Conservation (phyloP, 768 basidiomycete genomes). For the Boletus tomentosulus region DNA sequence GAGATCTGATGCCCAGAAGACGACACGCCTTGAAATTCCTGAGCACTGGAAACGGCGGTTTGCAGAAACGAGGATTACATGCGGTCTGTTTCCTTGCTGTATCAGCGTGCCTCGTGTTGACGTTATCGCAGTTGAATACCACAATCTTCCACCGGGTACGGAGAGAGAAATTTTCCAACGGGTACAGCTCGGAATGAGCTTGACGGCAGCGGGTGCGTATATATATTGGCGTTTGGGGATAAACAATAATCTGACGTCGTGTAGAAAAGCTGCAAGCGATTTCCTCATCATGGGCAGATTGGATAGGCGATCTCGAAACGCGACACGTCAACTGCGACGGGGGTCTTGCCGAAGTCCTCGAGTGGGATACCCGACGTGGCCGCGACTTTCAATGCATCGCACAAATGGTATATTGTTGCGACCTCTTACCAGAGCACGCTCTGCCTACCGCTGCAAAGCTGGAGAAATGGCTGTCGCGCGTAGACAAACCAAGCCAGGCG, state of each 20-base stretch:
- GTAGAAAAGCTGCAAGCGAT: slow-evolving; percentile 80
- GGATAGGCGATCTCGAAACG: slow-evolving; percentile 57
- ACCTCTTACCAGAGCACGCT: slow-evolving; percentile 42
- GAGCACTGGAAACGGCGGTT: slow-evolving; percentile 49
- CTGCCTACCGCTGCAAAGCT: slow-evolving; percentile 54
- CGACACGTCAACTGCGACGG: slow-evolving; percentile 54
- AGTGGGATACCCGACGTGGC: slow-evolving; percentile 67
- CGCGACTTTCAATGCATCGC: slow-evolving; percentile 75
- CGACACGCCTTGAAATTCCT: slow-evolving; percentile 49
- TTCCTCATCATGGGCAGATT: slow-evolving; percentile 63
- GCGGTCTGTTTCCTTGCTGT: slow-evolving; percentile 43
- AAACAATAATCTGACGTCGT: background rate
- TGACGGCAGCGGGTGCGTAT: slow-evolving; percentile 63
- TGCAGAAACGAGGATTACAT: slow-evolving; percentile 55
- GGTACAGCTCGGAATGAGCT: slow-evolving; percentile 73
- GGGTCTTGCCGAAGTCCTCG: slow-evolving; percentile 53
- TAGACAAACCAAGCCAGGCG: slow-evolving; percentile 35
- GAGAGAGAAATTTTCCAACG: slow-evolving; percentile 83
- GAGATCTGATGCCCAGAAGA: slow-evolving; percentile 41
- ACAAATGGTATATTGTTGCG: slow-evolving; percentile 64
- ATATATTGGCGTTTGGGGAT: background rate
- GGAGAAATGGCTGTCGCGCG: slow-evolving; percentile 40
- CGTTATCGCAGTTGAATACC: slow-evolving; percentile 58
- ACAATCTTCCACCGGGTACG: slow-evolving; percentile 43
- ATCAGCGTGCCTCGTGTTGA: background rate